A percentile compares a stretch with the other conserved stretches of the same genome.
phyloP scores from a whole-genome alignment of 2,329 filamentous ascomycete species.

The Alternaria tenuissima region DNA sequence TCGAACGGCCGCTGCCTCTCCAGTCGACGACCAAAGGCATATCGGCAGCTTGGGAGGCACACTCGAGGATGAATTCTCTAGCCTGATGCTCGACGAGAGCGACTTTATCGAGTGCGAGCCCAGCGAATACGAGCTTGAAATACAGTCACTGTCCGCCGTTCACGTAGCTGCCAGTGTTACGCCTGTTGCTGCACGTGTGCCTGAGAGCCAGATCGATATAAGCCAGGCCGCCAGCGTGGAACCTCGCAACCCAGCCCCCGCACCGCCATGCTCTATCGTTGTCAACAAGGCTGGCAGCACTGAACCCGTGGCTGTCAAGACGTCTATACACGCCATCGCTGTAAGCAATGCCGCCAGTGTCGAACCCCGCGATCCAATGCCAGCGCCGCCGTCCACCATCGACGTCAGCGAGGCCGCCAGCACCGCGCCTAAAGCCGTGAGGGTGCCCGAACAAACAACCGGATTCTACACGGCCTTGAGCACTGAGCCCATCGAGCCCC shows the following conservation, averaged over 20 bases:
- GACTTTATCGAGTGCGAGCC: constrained; percentile 16
- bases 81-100: constrained; percentile 5
- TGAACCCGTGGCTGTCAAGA: not conserved
- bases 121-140: constrained; percentile 10
- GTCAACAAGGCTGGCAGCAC: not conserved
- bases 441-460: not conserved
- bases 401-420: not conserved
- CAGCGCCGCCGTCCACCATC: not conserved
- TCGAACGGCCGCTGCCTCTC: constrained; percentile 20
- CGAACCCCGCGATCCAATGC: not conserved
- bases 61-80: constrained; percentile 26
- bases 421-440: not conserved
- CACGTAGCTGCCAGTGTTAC: not conserved
- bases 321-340: not conserved
- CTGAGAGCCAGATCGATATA: not conserved
- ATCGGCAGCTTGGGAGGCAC: constrained; percentile 17
- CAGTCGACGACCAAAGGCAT: constrained; percentile 13
- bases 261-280: not conserved
- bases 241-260: not conserved
- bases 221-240: not conserved
- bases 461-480: not conserved
- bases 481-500: constrained; percentile 5
- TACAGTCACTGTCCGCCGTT: not conserved
- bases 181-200: not conserved
- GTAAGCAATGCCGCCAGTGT: constrained; percentile 3